These are phyloP conservation scores for Amniculicola lignicola DNA, from an alignment of 495 filamentous ascomycete species.

Conservation along the genomic window DNA sequence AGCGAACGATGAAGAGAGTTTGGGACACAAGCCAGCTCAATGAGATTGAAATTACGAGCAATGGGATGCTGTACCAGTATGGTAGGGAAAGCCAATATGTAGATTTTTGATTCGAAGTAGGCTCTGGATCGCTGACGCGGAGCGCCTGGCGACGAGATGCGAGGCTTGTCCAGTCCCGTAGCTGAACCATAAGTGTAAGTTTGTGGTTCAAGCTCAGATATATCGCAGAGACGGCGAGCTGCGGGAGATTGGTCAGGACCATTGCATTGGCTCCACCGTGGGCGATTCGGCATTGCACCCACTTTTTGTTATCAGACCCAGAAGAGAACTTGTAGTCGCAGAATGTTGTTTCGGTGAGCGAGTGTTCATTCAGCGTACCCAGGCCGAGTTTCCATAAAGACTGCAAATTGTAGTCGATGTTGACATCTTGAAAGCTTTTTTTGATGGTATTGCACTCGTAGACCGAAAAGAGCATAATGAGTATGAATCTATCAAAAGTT, in stretches of 20 bases:
- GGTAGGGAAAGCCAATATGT: conserved; percentile 11
- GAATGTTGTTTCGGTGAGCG: neutral
- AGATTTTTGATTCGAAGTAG: conserved; percentile 3
- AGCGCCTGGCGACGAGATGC: neutral
- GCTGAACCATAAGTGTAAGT: conserved; percentile 5
- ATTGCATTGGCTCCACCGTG: conserved; percentile 1
- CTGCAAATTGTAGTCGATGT: neutral
- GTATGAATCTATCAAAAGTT: neutral
- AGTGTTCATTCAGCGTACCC: neutral
- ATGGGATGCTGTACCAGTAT: neutral
- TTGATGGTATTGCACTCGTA: neutral
- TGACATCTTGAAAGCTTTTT: neutral
- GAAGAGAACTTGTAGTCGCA: neutral
- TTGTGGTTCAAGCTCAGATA: conserved; percentile 1
- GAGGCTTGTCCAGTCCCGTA: conserved; percentile 6
- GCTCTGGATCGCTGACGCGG: conserved; percentile 8
- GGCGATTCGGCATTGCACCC: neutral
- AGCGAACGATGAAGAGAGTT: conserved; percentile 3
- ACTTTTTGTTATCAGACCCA: neutral
- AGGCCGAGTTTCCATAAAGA: neutral
- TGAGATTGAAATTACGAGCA: neutral
- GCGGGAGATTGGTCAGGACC: neutral
- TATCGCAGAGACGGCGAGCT: neutral
- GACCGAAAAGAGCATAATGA: neutral
- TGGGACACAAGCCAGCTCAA: conserved; percentile 2